Evolutionary conservation across 805 yeast genomes (phyloP).

Genomic region (Jamesozyma gamospora): DNA sequence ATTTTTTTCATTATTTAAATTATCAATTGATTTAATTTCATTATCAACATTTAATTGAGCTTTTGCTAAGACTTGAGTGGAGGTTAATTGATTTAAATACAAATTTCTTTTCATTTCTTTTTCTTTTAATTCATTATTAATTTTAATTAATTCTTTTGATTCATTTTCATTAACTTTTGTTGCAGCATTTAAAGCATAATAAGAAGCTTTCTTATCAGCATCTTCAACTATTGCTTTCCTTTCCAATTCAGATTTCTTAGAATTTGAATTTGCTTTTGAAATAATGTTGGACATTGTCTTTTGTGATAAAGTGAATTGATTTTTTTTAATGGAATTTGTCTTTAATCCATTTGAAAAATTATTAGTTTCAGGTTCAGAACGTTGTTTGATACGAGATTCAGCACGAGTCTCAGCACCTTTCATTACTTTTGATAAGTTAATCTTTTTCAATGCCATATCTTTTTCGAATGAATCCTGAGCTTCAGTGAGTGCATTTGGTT

Average conservation of each 20-base stretch:
- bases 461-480: no score
- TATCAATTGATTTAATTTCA: slow-evolving; percentile 35
- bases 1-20: slow-evolving; percentile 16
- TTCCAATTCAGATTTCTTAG: slow-evolving; percentile 61
- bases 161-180: slow-evolving; percentile 31
- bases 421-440: slow-evolving; percentile 20
- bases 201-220: slow-evolving; percentile 7
- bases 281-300: slow-evolving; percentile 15
- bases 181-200: slow-evolving; percentile 36
- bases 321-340: slow-evolving; percentile 15
- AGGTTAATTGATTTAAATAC: slow-evolving; percentile 24
- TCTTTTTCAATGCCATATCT: slow-evolving; percentile 3
- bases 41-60: slow-evolving; percentile 46
- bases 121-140: slow-evolving; percentile 36
- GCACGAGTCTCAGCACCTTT: slow-evolving; percentile 26
- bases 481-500: no score
- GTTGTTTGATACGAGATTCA: slow-evolving; percentile 17
- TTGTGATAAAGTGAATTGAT: slow-evolving; percentile 12
- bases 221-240: slow-evolving; percentile 27
- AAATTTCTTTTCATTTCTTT: slow-evolving; percentile 26
- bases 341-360: slow-evolving; percentile 16
- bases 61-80: slow-evolving; percentile 35
- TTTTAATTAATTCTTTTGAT: slow-evolving; percentile 23
- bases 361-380: slow-evolving; percentile 13
- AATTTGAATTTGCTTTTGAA: slow-evolving; percentile 14